Conservation (phyloP, 768 basidiomycete species). For the Lentinula lateritia region DNA sequence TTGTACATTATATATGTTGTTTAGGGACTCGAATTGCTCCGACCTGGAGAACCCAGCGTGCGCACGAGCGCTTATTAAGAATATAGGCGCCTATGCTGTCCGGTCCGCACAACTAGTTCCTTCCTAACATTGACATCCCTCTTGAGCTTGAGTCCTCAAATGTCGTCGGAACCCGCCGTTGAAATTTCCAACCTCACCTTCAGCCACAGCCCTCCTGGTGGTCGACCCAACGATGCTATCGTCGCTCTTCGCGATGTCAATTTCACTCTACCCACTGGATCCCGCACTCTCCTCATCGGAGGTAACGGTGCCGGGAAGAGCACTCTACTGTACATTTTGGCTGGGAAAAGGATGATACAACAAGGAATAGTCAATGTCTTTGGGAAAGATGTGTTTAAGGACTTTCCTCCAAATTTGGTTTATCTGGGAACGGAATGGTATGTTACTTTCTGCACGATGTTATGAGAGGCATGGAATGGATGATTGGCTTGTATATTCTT, state of each 20-base stretch:
- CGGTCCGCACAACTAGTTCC: too few species aligned
- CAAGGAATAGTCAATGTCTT: conserved; percentile 13
- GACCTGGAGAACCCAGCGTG: too few species aligned
- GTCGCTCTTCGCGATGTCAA: conserved; percentile 54
- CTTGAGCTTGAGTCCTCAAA: not conserved
- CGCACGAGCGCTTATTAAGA: too few species aligned
- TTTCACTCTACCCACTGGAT: conserved; percentile 65
- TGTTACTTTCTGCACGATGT: conserved; percentile 14
- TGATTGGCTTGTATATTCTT: not conserved
- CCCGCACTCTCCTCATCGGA: conserved; percentile 82
- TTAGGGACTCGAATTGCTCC: too few species aligned
- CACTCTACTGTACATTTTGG: conserved; percentile 90
- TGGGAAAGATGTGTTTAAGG: conserved; percentile 5
- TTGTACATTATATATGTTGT: too few species aligned
- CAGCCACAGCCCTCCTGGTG: conserved; percentile 2
- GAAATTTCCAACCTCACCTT: not conserved
- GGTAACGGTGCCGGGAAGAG: conserved; percentile 95
- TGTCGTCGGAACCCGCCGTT: not conserved
- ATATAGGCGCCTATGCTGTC: too few species aligned
- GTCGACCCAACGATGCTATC: not conserved
- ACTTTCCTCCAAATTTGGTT: conserved; percentile 1
- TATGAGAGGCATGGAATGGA: not conserved
- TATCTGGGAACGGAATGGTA: conserved; percentile 95
- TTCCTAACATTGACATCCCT: too few species aligned
- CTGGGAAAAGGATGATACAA: conserved; percentile 57